Conservation (phyloP, 179 eudicot species). For the Beta lomatogona region DNA sequence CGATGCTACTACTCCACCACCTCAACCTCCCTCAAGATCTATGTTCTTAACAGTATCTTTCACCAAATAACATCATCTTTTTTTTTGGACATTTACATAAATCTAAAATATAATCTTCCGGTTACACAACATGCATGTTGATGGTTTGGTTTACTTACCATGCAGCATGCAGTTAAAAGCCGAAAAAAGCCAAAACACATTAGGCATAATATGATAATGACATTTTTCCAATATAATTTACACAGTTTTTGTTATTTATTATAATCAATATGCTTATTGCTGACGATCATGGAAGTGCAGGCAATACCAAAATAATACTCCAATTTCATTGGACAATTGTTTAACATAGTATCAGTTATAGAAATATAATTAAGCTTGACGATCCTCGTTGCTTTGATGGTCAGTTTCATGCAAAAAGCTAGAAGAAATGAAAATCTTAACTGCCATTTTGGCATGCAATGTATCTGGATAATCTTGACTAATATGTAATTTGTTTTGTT, state of each 20-base stretch:
- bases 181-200: neutral
- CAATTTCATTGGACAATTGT: slow-evolving; percentile 1
- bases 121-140: slow-evolving; percentile 5
- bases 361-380: neutral
- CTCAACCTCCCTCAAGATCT: too few relatives aligned
- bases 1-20: too few relatives aligned
- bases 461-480: neutral
- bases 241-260: neutral
- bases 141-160: slow-evolving; percentile 19
- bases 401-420: neutral
- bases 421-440: neutral
- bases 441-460: neutral
- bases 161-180: slow-evolving; percentile 1
- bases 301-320: neutral
- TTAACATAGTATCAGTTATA: neutral
- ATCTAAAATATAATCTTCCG: neutral
- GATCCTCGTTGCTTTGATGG: neutral
- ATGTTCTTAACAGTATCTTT: too few relatives aligned
- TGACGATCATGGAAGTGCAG: neutral
- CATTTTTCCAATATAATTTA: neutral
- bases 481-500: neutral
- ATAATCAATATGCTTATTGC: neutral
- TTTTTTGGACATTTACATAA: neutral
- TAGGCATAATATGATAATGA: neutral
- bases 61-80: neutral